Evolutionary conservation across 495 filamentous ascomycete genomes (phyloP), one percentile per base, ranked within the genome.

Genomic region (Penicillium maclennaniae): DNA sequence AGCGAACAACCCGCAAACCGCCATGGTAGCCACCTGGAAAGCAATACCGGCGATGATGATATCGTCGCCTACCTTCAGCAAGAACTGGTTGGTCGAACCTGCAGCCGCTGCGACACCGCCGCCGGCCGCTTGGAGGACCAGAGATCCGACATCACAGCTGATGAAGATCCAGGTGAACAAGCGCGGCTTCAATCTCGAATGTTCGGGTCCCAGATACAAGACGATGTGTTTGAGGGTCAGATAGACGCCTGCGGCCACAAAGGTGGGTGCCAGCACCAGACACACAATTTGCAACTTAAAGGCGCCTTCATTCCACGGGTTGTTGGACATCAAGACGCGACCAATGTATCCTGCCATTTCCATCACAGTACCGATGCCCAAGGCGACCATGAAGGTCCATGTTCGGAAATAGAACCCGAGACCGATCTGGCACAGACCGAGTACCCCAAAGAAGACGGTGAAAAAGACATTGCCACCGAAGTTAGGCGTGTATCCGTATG

Each of bases 31-130:
- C 28, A 86, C 85, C 75, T 91, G 87, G 66, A 84, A 80, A 7
- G 80, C 73, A 54, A 91, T 86, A 61, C 87, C 86, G 9, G 84
- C 78, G 44, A 91, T 83, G 60, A 87, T 88, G 49, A 85, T 79
- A 57, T 86, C 63, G 66, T 88, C 84, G 45, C 54, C 73, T 53
- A 43, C 72, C 67, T 62, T 57, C 12, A 66, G 52, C 48, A 68
- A 46, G 0, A 41, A 25, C 36, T 46, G 25, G 17, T 69, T 47
- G 0, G 21, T 36, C 5, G 65, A 61, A 0, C 61, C 65, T 25
- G 69, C 69, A 1, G 62, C 65, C 1, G 69, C 67, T 7, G 84
- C 84, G 44, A 87, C 74, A 25, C 76, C 79, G 48, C 84, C 85
- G 43, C 85, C 85, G 10, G 82, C 76, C 41, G 79, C 84, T 65